phyloP scores from a whole-genome alignment of 1,284 basidiomycete genomes.

The Somion occarium region DNA sequence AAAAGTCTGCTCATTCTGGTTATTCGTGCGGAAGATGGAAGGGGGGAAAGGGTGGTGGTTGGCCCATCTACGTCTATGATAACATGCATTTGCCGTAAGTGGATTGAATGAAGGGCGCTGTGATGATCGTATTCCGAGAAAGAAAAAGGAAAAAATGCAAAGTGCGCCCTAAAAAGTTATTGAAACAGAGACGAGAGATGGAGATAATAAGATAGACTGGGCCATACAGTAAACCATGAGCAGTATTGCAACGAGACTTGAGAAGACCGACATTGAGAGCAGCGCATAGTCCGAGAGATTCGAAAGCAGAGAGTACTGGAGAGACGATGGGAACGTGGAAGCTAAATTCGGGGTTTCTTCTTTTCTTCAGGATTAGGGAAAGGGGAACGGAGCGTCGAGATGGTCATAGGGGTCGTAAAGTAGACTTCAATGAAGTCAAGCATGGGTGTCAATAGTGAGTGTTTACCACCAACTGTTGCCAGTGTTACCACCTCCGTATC shows the following conservation, averaged over 20 bases:
- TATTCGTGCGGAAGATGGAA: slow-evolving; percentile 14
- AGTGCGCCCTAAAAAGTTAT: neutral
- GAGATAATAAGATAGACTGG: slow-evolving; percentile 35
- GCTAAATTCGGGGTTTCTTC: neutral
- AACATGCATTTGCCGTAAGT: neutral
- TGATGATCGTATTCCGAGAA: slow-evolving; percentile 5
- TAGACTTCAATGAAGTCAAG: slow-evolving; percentile 4
- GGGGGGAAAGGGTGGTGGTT: slow-evolving; percentile 18
- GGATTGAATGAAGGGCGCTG: neutral
- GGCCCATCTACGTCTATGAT: slow-evolving; percentile 42
- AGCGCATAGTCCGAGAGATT: slow-evolving; percentile 41
- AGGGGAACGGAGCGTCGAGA: neutral
- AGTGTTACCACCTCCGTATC: slow-evolving; percentile 30
- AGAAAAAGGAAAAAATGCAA: neutral
- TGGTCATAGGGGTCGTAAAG: slow-evolving; percentile 2
- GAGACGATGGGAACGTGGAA: slow-evolving; percentile 4
- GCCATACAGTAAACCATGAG: slow-evolving; percentile 50
- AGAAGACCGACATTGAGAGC: slow-evolving; percentile 41
- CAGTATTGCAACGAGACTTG: slow-evolving; percentile 55
- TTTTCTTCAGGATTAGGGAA: neutral
- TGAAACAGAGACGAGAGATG: slow-evolving; percentile 32
- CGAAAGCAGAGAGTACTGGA: slow-evolving; percentile 19
- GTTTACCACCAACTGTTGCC: slow-evolving; percentile 40
- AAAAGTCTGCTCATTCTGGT: slow-evolving; percentile 36
- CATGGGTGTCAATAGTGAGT: neutral